These are phyloP conservation scores for Halenospora varia DNA, from an alignment of 495 filamentous ascomycete species.

Conservation along the genomic window DNA sequence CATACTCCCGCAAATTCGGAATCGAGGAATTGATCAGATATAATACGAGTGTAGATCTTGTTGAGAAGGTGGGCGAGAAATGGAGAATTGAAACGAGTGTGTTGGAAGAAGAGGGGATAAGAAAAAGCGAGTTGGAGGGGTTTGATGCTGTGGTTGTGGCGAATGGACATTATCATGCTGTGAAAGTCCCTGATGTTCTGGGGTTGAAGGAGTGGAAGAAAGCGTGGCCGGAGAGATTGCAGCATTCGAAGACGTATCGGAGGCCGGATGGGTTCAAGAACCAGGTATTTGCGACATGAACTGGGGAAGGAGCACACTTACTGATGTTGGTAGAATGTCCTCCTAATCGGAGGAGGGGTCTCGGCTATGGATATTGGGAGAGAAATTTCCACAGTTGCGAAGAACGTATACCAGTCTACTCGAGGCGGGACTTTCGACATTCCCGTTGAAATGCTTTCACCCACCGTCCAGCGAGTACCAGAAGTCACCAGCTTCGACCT, in stretches of 20 bases:
- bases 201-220: slow-evolving; percentile 55
- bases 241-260: slow-evolving; percentile 79
- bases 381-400: slow-evolving; percentile 26
- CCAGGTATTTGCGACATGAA: slow-evolving; percentile 38
- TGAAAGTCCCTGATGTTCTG: slow-evolving; percentile 60
- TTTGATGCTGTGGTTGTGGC: slow-evolving; percentile 86
- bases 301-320: no score
- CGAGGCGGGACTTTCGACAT: slow-evolving; percentile 41
- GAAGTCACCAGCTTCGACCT: slow-evolving; percentile 41
- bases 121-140: slow-evolving; percentile 16
- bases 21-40: slow-evolving; percentile 47
- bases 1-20: slow-evolving; percentile 43
- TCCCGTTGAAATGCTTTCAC: slow-evolving; percentile 44
- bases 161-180: slow-evolving; percentile 73
- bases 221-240: slow-evolving; percentile 59
- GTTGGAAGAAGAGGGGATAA: slow-evolving; percentile 26
- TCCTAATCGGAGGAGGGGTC: slow-evolving; percentile 75
- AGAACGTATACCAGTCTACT: slow-evolving; percentile 42
- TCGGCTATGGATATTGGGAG: slow-evolving; percentile 76
- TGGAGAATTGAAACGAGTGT: slow-evolving; percentile 48
- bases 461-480: slow-evolving; percentile 44
- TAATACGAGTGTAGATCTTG: no score
- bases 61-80: slow-evolving; percentile 41
- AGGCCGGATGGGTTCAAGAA: slow-evolving; percentile 49
- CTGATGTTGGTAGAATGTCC: slow-evolving; percentile 46